Evolutionary conservation across 495 filamentous ascomycete species (phyloP).

Genomic region (Apodospora peruviana): DNA sequence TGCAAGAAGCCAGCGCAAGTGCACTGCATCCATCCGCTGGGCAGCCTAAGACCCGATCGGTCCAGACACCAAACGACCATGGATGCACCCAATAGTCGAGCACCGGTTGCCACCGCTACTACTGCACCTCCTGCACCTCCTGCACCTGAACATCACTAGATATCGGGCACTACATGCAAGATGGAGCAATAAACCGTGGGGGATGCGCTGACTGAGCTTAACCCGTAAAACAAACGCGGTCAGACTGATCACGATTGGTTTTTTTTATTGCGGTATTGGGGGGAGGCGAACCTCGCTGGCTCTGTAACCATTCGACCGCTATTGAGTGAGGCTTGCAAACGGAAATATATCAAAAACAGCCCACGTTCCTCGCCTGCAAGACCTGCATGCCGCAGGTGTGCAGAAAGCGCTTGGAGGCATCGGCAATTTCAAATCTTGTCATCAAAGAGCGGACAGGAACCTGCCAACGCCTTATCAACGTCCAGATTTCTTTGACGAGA

Average conservation of each 20-base stretch:
- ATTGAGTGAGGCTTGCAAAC: too few relatives aligned
- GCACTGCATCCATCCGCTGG: conserved; percentile 1
- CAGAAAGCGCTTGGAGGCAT: conserved; percentile 4
- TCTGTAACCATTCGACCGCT: too few relatives aligned
- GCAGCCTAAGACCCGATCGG: neutral
- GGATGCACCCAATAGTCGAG: neutral
- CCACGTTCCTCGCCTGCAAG: neutral
- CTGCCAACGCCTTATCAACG: neutral
- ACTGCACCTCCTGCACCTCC: neutral
- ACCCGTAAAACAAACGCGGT: neutral
- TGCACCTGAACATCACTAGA: neutral
- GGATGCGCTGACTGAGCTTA: neutral
- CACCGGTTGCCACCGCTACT: neutral
- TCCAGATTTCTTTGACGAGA: neutral
- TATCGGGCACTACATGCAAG: neutral
- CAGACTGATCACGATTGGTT: too few relatives aligned
- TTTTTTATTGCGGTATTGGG: too few relatives aligned
- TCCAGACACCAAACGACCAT: neutral
- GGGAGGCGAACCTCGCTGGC: too few relatives aligned
- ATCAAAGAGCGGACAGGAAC: neutral
- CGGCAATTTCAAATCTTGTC: neutral
- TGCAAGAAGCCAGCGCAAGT: conserved; percentile 8
- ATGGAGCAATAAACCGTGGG: neutral
- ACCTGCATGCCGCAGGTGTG: conserved; percentile 2
- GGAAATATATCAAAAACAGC: too few relatives aligned